A percentile compares a stretch with the other conserved stretches of the same genome.
phyloP scores from a whole-genome alignment of 1,284 basidiomycete genomes.

The Leccinum brunneo-olivaceum region DNA sequence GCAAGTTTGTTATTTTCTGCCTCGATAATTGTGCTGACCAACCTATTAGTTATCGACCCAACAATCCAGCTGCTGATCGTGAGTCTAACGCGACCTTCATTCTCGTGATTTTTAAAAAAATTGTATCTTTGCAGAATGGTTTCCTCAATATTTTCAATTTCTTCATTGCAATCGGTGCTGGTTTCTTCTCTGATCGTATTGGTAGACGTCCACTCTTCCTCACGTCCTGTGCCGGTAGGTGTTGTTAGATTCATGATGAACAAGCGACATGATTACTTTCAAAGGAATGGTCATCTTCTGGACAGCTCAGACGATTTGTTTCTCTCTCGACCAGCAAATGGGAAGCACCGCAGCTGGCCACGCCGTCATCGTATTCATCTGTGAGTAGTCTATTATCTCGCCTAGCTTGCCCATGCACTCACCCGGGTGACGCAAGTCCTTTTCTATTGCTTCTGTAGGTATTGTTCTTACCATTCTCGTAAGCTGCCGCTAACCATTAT shows the following conservation, averaged over 20 bases:
- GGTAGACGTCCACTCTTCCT: slow-evolving; percentile 54
- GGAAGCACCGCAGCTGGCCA: slow-evolving; percentile 43
- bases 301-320: slow-evolving; percentile 64
- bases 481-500: too few relatives aligned
- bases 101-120: too few relatives aligned
- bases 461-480: not conserved
- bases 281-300: slow-evolving; percentile 58
- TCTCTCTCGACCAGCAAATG: slow-evolving; percentile 45
- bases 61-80: slow-evolving; percentile 42
- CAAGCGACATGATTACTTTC: not conserved
- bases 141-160: slow-evolving; percentile 51
- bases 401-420: slow-evolving; percentile 38
- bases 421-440: slow-evolving; percentile 33
- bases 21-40: not conserved
- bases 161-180: slow-evolving; percentile 41
- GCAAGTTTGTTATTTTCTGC: not conserved
- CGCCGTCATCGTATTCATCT: slow-evolving; percentile 69
- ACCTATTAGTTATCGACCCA: slow-evolving; percentile 10
- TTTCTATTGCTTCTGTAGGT: slow-evolving; percentile 41
- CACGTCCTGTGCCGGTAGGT: slow-evolving; percentile 4
- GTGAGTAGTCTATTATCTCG: slow-evolving; percentile 7
- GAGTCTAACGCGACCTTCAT: slow-evolving; percentile 5
- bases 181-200: slow-evolving; percentile 42
- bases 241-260: not conserved
- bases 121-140: slow-evolving; percentile 34